Percentiles rank a stretch among this genome's conserved stretches.
phyloP scores from a whole-genome alignment of 768 basidiomycete genomes.

The Mycena galopus region DNA sequence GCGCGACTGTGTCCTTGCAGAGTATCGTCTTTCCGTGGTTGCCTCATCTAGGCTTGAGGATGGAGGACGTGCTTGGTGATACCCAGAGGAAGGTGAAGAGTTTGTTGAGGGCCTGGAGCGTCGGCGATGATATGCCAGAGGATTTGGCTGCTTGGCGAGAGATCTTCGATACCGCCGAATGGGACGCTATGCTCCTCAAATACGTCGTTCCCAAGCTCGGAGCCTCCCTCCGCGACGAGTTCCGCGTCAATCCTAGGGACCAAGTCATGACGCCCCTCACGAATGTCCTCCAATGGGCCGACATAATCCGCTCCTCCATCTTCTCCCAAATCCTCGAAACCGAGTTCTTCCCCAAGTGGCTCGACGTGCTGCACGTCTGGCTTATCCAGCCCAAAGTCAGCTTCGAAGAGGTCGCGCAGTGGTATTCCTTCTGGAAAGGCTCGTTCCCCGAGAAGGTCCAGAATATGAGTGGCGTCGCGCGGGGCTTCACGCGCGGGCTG shows the following conservation, averaged over 20 bases:
- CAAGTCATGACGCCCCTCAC: constrained; percentile 90
- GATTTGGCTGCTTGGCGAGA: constrained; percentile 88
- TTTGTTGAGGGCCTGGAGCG: constrained; percentile 80
- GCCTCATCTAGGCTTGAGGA: constrained; percentile 84
- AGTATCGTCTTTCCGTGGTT: constrained; percentile 96
- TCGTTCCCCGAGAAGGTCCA: constrained; percentile 81
- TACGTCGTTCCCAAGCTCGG: constrained; percentile 94
- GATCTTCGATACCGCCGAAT: constrained; percentile 85
- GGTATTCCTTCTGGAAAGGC: constrained; percentile 93
- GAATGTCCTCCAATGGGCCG: constrained; percentile 82
- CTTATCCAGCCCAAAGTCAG: constrained; percentile 89
- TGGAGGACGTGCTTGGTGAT: constrained; percentile 89
- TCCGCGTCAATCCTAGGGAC: constrained; percentile 90
- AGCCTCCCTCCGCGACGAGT: constrained; percentile 82
- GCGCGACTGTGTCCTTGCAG: constrained; percentile 72
- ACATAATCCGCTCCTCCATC: constrained; percentile 79
- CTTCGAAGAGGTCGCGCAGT: constrained; percentile 93
- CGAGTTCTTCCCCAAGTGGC: constrained; percentile 98
- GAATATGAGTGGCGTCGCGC: constrained; percentile 71
- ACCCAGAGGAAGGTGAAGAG: constrained; percentile 89
- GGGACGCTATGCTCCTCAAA: constrained; percentile 93
- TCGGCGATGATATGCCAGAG: constrained; percentile 78
- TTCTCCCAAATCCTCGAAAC: constrained; percentile 88
- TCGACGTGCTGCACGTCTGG: constrained; percentile 93
- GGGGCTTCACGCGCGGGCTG: constrained; percentile 89